A percentile compares a stretch with the other conserved stretches of the same genome.
Evolutionary conservation across 345 rosid genomes (phyloP).

Genomic region (Hypericum androsaemum): DNA sequence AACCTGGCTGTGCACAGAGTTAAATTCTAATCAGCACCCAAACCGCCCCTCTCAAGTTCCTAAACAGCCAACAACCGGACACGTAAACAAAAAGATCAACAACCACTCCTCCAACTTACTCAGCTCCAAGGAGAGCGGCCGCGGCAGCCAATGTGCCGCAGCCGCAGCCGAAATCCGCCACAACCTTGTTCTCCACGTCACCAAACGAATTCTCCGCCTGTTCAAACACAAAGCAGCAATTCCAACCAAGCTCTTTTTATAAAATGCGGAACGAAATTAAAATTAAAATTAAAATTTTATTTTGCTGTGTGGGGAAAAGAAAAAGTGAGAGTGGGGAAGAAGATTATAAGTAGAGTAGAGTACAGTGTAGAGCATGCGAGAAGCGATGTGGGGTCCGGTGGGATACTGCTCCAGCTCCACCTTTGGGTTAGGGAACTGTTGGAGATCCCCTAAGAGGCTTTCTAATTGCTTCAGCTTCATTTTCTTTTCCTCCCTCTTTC

Average conservation of each 20-base stretch:
- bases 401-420: constrained; percentile 94
- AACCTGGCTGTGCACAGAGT: constrained; percentile 39
- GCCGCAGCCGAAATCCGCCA: constrained; percentile 95
- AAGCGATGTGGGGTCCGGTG: constrained; percentile 91
- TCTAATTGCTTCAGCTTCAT: constrained; percentile 94
- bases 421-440: constrained; percentile 73
- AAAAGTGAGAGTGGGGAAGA: neutral
- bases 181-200: constrained; percentile 60
- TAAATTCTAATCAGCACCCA: too few species aligned
- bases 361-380: constrained; percentile 89
- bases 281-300: too few species aligned
- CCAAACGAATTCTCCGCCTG: constrained; percentile 91
- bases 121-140: constrained; percentile 83
- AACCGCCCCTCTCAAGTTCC: too few species aligned
- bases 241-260: constrained; percentile 1
- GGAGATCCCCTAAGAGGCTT: constrained; percentile 57
- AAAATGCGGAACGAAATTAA: neutral
- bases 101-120: constrained; percentile 31
- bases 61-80: neutral
- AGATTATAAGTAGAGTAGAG: neutral
- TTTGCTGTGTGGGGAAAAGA: too few species aligned
- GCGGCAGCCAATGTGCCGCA: constrained; percentile 87
- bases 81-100: neutral
- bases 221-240: constrained; percentile 4
- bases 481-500: constrained; percentile 3